These are phyloP conservation scores for Barnettozyma populi DNA, from an alignment of 805 yeast genomes.

Conservation along the genomic window DNA sequence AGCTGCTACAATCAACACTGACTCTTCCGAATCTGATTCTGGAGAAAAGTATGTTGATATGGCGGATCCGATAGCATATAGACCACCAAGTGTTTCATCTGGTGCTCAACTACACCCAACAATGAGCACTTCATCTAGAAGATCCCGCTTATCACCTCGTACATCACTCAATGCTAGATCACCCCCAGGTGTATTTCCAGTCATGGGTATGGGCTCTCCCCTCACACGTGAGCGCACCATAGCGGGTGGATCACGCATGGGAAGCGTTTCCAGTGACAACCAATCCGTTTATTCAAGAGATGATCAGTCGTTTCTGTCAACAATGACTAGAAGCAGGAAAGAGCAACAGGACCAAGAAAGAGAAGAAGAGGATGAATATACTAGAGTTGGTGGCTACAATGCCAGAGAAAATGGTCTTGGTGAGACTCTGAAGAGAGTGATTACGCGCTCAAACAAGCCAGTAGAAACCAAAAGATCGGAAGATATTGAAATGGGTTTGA, in stretches of 20 bases:
- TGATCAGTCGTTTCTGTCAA: constrained; percentile 11
- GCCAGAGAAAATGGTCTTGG: constrained; percentile 32
- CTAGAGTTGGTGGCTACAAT: constrained; percentile 25
- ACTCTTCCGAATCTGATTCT: not conserved
- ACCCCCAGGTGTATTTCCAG: constrained; percentile 78
- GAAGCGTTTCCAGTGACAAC: constrained; percentile 1
- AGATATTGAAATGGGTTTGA: constrained; percentile 18
- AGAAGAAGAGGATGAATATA: constrained; percentile 26
- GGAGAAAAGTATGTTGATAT: constrained; percentile 7
- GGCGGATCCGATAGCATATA: constrained; percentile 15
- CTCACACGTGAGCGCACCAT: constrained; percentile 50
- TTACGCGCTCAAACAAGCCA: constrained; percentile 17
- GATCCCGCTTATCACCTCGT: constrained; percentile 1
- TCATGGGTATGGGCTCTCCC: constrained; percentile 71
- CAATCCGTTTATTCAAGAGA: constrained; percentile 9
- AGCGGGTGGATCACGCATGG: constrained; percentile 32
- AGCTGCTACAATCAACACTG: not conserved
- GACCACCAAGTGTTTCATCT: constrained; percentile 9
- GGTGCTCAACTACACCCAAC: constrained; percentile 2
- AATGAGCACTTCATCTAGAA: constrained; percentile 9
- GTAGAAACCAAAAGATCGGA: not conserved
- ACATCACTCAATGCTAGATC: constrained; percentile 32
- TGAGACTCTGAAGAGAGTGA: constrained; percentile 28
- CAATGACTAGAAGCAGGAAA: constrained; percentile 8
- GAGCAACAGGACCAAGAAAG: constrained; percentile 14